phyloP scores from a whole-genome alignment of 139 green algal genomes.

The Chlamydomonas asymmetrica region DNA sequence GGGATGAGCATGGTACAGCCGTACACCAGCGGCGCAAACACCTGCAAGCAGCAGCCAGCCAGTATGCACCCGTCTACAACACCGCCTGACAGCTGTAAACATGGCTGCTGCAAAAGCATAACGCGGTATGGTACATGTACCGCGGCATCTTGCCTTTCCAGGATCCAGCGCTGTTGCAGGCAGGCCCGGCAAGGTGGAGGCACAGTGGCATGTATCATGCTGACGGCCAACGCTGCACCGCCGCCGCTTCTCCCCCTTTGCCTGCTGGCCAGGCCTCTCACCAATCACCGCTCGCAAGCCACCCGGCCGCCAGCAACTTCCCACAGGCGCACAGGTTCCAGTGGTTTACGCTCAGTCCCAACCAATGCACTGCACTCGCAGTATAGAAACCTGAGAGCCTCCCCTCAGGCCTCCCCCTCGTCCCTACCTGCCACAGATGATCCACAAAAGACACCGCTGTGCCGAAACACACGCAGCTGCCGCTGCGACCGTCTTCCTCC shows the following conservation, averaged over 20 bases:
- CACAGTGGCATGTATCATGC: no score
- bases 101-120: no score
- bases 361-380: background rate
- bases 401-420: no score
- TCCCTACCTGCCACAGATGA: slow-evolving; percentile 27
- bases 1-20: slow-evolving; percentile 6
- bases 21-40: no score
- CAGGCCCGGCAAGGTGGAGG: no score
- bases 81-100: background rate
- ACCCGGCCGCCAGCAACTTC: slow-evolving; percentile 3
- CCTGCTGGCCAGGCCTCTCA: background rate
- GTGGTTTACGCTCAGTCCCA: background rate
- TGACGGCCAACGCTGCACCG: no score
- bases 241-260: background rate
- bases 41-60: background rate
- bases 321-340: background rate
- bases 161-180: no score
- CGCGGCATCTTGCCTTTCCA: no score
- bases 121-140: no score
- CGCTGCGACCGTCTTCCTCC: background rate
- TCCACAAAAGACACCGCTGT: slow-evolving; percentile 36
- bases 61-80: background rate
- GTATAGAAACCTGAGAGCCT: background rate
- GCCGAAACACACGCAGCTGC: slow-evolving; percentile 8
- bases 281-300: background rate